Evolutionary conservation across 495 filamentous ascomycete genomes (phyloP).

Genomic region (Pyrenopolyporus hunteri): DNA sequence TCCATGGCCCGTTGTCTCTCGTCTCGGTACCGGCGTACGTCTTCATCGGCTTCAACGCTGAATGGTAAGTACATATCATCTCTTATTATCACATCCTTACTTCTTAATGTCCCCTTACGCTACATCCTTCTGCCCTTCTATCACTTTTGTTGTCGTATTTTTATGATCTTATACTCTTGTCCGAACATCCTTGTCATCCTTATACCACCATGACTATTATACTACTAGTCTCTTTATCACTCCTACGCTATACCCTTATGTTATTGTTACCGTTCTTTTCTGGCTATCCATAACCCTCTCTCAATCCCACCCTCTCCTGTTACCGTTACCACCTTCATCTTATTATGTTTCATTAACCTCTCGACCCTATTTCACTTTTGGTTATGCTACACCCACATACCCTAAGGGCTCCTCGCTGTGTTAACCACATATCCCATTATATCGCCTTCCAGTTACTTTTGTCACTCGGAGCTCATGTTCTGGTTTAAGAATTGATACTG

Average conservation of each 20-base stretch:
- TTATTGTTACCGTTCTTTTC: neutral
- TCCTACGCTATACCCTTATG: neutral
- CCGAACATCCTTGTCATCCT: neutral
- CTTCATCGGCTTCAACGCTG: neutral
- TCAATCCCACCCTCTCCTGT: neutral
- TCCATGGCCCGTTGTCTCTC: neutral
- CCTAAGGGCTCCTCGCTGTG: no score
- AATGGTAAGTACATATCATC: conserved; percentile 8
- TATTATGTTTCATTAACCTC: neutral
- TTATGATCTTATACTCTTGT: neutral
- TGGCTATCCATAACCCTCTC: neutral
- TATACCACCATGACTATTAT: neutral
- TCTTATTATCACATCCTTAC: neutral
- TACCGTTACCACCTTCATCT: neutral
- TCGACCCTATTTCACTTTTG: no score
- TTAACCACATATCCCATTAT: no score
- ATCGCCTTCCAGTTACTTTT: no score
- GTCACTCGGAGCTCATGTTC: no score
- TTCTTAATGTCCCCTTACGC: neutral
- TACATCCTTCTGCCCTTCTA: neutral
- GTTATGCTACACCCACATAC: no score
- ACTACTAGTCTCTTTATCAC: neutral
- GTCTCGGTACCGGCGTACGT: neutral
- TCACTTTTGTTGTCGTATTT: neutral
- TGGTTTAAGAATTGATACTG: no score